These are phyloP conservation scores for Ophiostoma tasmaniense DNA, from an alignment of 2,329 filamentous ascomycete genomes.

Conservation along the genomic window DNA sequence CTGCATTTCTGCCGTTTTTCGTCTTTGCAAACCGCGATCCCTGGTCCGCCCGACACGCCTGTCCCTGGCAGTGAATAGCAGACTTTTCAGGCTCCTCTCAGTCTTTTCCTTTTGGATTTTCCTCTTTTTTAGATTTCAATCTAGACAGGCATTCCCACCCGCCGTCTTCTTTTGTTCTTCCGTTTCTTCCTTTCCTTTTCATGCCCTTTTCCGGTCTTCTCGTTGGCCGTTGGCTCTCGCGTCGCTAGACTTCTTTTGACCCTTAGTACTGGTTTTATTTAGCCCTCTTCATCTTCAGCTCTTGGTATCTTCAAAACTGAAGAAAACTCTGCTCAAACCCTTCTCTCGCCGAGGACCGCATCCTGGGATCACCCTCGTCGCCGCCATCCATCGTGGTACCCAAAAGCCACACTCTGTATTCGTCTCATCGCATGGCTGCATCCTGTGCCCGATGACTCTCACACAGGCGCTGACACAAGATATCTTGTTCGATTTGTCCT, in stretches of 20 bases:
- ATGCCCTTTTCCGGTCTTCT: background rate
- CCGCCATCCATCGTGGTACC: background rate
- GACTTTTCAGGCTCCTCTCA: background rate
- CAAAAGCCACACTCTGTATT: background rate
- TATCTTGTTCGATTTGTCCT: background rate
- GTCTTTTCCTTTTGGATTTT: too few relatives aligned
- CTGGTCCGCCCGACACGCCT: background rate
- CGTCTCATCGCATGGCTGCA: background rate
- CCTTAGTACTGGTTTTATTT: background rate
- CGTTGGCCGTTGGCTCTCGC: background rate
- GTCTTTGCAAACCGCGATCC: background rate
- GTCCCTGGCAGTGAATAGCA: background rate
- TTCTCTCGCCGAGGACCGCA: background rate
- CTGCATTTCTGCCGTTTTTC: constrained; percentile 3
- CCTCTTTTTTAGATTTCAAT: background rate
- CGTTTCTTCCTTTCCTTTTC: background rate
- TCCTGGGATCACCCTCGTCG: background rate
- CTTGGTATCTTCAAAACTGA: background rate
- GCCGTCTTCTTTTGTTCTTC: background rate
- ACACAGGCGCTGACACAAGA: background rate
- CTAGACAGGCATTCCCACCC: background rate
- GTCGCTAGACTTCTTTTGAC: background rate
- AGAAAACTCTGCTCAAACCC: too few relatives aligned
- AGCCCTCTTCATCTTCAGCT: background rate
- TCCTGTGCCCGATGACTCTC: background rate